Percentiles rank a stretch among this genome's conserved stretches.
These are phyloP conservation scores for Bipolaris bicolor DNA, from an alignment of 2,329 filamentous ascomycete genomes.

Conservation along the genomic window DNA sequence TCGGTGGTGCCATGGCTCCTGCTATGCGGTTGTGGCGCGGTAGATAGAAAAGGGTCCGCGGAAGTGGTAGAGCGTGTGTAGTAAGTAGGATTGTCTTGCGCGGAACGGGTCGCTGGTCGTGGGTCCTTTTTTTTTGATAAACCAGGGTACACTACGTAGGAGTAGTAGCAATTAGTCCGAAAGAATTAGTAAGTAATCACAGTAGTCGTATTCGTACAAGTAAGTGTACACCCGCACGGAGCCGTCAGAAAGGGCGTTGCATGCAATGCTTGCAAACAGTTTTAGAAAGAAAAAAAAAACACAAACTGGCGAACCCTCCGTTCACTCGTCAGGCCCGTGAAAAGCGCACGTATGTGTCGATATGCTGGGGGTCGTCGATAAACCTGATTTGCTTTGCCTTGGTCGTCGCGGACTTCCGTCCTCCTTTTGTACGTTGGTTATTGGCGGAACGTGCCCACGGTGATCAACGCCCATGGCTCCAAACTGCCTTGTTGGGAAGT, in stretches of 20 bases:
- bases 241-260: too few species aligned
- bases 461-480: slow-evolving; percentile 7
- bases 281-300: too few species aligned
- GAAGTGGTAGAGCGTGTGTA: background rate
- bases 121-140: background rate
- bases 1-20: slow-evolving; percentile 22
- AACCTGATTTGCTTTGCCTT: background rate
- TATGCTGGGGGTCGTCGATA: background rate
- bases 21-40: slow-evolving; percentile 3
- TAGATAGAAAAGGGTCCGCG: background rate
- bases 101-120: background rate
- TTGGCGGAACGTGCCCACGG: slow-evolving; percentile 22
- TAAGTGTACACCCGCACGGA: too few species aligned
- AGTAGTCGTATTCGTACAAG: background rate
- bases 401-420: background rate
- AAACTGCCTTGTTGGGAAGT: slow-evolving; percentile 17
- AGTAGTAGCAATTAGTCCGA: too few species aligned
- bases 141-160: background rate
- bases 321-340: background rate
- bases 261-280: too few species aligned
- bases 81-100: background rate
- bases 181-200: background rate
- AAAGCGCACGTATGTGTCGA: background rate
- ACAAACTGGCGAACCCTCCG: too few species aligned
- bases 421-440: slow-evolving; percentile 2